Evolutionary conservation across 257 asterid genomes (phyloP).

Genomic region (Primulina eburnea): DNA sequence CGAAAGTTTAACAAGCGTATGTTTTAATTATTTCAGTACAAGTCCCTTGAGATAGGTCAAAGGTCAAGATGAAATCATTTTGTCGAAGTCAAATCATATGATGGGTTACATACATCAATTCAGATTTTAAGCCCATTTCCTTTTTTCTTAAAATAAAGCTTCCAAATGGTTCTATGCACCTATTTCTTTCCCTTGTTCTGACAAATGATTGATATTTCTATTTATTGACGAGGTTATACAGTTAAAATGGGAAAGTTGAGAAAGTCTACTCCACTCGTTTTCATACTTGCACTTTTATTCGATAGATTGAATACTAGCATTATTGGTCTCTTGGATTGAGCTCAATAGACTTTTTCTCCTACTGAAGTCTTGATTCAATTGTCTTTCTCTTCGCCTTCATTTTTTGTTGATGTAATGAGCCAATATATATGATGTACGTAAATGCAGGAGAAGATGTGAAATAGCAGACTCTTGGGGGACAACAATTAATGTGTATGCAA

Average conservation of each 20-base stretch:
- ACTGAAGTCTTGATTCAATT: constrained; percentile 1
- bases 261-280: neutral
- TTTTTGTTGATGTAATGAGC: neutral
- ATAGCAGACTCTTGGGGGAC: constrained; percentile 98
- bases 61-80: no score
- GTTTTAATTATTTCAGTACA: no score
- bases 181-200: no score
- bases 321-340: constrained; percentile 1
- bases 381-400: constrained; percentile 1
- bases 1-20: neutral
- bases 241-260: constrained; percentile 11
- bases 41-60: no score
- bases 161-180: no score
- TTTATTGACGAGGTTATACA: constrained; percentile 8
- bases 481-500: constrained; percentile 93
- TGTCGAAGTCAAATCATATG: no score
- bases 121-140: no score
- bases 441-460: constrained; percentile 88
- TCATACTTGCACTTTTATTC: constrained; percentile 2
- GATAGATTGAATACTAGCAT: neutral
- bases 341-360: neutral
- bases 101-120: no score
- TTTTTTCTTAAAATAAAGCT: no score
- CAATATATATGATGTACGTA: constrained; percentile 15
- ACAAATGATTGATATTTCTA: no score